A percentile compares a stretch with the other conserved stretches of the same genome.
These are phyloP conservation scores for Fomitopsis palustris DNA, from an alignment of 1,284 basidiomycete genomes.

Conservation along the genomic window DNA sequence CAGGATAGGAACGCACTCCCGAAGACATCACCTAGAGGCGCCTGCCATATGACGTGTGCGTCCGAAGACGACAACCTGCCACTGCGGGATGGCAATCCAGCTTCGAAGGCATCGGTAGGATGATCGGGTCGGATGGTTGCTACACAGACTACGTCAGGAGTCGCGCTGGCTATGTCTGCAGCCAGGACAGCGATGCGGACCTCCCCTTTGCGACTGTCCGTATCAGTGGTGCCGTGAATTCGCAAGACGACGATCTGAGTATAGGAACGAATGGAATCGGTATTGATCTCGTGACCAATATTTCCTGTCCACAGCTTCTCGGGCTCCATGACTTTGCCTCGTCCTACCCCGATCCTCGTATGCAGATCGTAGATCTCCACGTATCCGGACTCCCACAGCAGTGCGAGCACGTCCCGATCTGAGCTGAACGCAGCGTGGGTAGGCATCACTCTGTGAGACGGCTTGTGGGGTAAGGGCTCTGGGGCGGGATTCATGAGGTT, in stretches of 20 bases:
- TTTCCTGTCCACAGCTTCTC: conserved; percentile 45
- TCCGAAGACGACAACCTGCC: conserved; percentile 41
- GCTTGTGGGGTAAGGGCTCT: conserved; percentile 6
- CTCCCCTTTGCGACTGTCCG: not conserved
- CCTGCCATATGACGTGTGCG: conserved; percentile 43
- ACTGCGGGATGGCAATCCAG: conserved; percentile 31
- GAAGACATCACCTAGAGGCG: conserved; percentile 46
- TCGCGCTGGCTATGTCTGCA: conserved; percentile 7
- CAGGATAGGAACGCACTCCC: conserved; percentile 37
- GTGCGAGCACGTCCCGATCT: conserved; percentile 55
- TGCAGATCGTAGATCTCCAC: conserved; percentile 70
- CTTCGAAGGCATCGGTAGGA: conserved; percentile 9
- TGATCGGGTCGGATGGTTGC: conserved; percentile 7
- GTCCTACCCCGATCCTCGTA: conserved; percentile 60
- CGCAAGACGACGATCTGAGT: conserved; percentile 18
- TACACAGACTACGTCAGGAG: conserved; percentile 17
- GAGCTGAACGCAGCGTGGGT: conserved; percentile 63
- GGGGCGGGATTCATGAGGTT: conserved; percentile 27
- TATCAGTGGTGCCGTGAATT: not conserved
- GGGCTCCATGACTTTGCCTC: conserved; percentile 64
- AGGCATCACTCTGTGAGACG: conserved; percentile 20
- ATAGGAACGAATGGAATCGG: conserved; percentile 6
- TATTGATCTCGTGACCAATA: conserved; percentile 24
- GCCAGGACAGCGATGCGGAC: conserved; percentile 17
- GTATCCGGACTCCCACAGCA: conserved; percentile 65